Base-by-base conservation (phyloP, 2,329 filamentous ascomycete genomes). In the Alternaria ethzedia region DNA sequence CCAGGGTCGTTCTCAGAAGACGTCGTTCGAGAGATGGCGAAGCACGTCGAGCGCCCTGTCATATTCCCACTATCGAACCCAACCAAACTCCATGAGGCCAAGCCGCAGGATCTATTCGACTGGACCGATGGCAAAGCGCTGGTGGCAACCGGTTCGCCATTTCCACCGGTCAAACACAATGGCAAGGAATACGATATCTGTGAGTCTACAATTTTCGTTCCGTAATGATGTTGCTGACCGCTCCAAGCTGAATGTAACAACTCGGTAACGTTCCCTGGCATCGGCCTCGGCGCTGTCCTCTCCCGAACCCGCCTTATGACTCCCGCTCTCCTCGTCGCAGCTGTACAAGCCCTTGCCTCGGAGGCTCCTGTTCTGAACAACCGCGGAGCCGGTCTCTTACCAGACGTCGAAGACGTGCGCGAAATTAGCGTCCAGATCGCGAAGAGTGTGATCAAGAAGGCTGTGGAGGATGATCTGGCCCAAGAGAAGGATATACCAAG, bases 41-140 rank as follows among this genome's bases (percentile, higher is more conserved):
- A 86, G 36, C 87, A 94, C 71, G 87, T 91, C 3, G 84, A 90
- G 0, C 86, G 90, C 1, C 93, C 93, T n/a, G 95, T 97, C 77
- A 91, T 97, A 75, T 88, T 97, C 64, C 94, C 94, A 0, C 86
- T 97, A 2, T 95, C 91, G 3, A 97, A 97, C 78, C 94, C 94
- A 0, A 97, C 93, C 0, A 85, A 88, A 2, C 86, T 97, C 0
- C 93, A 96, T 75, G 94, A 97, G 79, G 94, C 93, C 2, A 86
- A 89, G 8, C 94, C 94, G 0, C 82, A 87, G 15, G 92, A 97
- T 75, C 82, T 97, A 21, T 88, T 90, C 58, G 79, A 87, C 3
- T 97, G 93, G 94, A 95, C 92, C 0, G 81, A 90, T 46, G 93
- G 93, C 2, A 89, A 88, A 67, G 93, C 89, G 0, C 85, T 97